Percentiles rank a stretch among this genome's conserved stretches.
Conservation (phyloP, 345 rosid genomes). For the Corymbia maculata region DNA sequence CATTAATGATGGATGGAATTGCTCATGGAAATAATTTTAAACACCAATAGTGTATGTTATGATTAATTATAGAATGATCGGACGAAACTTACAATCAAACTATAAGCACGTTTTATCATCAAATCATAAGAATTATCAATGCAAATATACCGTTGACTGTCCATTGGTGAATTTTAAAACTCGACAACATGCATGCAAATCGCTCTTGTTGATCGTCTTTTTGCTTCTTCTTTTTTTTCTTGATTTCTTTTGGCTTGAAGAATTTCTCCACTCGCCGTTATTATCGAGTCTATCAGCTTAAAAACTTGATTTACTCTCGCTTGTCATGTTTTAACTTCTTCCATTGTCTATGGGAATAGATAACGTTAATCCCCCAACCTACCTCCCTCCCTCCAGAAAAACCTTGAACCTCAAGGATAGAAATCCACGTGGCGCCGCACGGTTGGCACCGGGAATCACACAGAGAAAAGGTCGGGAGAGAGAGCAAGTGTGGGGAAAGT, state of each 20-base stretch:
- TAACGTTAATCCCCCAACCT: not conserved
- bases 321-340: not conserved
- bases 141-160: not conserved
- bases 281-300: not conserved
- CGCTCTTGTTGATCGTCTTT: not conserved
- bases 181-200: not conserved
- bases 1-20: not conserved
- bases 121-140: not conserved
- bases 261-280: not conserved
- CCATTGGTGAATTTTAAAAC: not conserved
- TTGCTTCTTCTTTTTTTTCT: not conserved
- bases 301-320: not conserved
- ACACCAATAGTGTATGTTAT: fast-evolving
- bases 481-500: not conserved
- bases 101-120: not conserved
- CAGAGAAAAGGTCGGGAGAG: not conserved
- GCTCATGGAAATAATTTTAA: not conserved
- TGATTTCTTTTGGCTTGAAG: not conserved
- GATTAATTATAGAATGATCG: not conserved
- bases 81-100: no score
- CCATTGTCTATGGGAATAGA: not conserved
- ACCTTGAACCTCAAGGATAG: not conserved
- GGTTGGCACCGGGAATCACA: not conserved
- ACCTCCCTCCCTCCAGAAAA: not conserved
- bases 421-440: not conserved